Evolutionary conservation across 805 yeast species (phyloP), one percentile per base, ranked within the genome.

Genomic region (Myxozyma monticola): DNA sequence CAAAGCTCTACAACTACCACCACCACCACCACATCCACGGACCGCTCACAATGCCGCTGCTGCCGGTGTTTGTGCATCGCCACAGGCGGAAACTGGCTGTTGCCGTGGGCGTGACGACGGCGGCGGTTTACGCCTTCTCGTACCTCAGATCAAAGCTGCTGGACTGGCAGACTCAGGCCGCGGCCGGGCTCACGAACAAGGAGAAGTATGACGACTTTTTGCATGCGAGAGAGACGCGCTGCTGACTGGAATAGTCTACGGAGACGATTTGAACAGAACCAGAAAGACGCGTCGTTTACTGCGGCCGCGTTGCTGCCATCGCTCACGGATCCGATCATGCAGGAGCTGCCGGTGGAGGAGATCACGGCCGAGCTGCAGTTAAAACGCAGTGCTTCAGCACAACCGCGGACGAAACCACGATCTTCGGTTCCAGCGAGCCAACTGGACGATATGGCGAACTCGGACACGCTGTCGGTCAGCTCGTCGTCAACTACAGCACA

Each of bases 181-280:
- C 42, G 21, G 22, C 45, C 12, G 29, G 29, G 14, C 42, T 38
- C 15, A 33, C 46, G 12, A 35, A 42, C 39, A 38, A 38, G 28
- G 59, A 54, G 34, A 56, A 54, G 59, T 54, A 26, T 6, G 49
- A 40, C 7, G 2, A 8, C 12, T 20, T 29, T 26, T 35, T 37
- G 2, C 39, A 12, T 31, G 6, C 10, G 9, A 26, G 29, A 26
- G 10, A 10, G 10, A 10, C 17, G 39, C n/a, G 14, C 29, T 42
- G 29, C 18, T 37, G 15, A 15, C 25, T 60, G 20, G 20, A 12
- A n/a, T 42, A 55, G 59, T 36, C 84, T 90, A 51, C 83, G 83
- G 60, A 76, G 93, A 60, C 72, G 97, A 50, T 91, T 89, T 62
- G 81, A 85, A 43, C 96, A 89, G 71, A 91, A 96, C 9, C 97